phyloP scores from a whole-genome alignment of 495 filamentous ascomycete genomes.

The Halenospora varia region DNA sequence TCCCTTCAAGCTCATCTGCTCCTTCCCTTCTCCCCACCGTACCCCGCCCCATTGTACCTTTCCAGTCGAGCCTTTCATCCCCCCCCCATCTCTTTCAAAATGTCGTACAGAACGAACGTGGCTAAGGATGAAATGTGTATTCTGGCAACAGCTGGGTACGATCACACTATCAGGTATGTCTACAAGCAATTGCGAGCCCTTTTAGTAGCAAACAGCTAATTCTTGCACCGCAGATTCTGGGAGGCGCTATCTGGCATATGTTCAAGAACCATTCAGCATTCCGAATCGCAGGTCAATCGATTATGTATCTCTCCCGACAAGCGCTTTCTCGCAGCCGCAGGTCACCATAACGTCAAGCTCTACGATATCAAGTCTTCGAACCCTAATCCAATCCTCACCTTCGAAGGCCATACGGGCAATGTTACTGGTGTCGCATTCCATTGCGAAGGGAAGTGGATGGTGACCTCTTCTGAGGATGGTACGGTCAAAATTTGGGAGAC shows the following conservation, averaged over 20 bases:
- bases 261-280: slow-evolving; percentile 94
- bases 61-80: neutral
- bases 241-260: slow-evolving; percentile 97
- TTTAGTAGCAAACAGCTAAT: neutral
- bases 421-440: slow-evolving; percentile 96
- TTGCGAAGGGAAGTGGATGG: slow-evolving; percentile 99
- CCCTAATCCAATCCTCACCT: slow-evolving; percentile 83
- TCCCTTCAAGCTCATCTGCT: neutral
- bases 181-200: neutral
- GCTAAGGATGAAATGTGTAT: slow-evolving; percentile 8
- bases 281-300: slow-evolving; percentile 96
- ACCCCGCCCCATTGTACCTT: neutral
- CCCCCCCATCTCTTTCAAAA: neutral
- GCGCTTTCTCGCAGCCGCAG: slow-evolving; percentile 89
- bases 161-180: slow-evolving; percentile 93
- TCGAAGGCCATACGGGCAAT: slow-evolving; percentile 93
- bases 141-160: slow-evolving; percentile 75
- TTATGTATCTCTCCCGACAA: slow-evolving; percentile 99
- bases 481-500: slow-evolving; percentile 99
- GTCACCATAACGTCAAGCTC: slow-evolving; percentile 91
- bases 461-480: slow-evolving; percentile 95
- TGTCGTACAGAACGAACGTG: neutral
- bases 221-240: slow-evolving; percentile 72
- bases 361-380: slow-evolving; percentile 98
- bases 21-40: slow-evolving; percentile 1